A percentile compares a stretch with the other conserved stretches of the same genome.
phyloP scores from a whole-genome alignment of 2,329 filamentous ascomycete species.

The Microthyrium microscopicum region DNA sequence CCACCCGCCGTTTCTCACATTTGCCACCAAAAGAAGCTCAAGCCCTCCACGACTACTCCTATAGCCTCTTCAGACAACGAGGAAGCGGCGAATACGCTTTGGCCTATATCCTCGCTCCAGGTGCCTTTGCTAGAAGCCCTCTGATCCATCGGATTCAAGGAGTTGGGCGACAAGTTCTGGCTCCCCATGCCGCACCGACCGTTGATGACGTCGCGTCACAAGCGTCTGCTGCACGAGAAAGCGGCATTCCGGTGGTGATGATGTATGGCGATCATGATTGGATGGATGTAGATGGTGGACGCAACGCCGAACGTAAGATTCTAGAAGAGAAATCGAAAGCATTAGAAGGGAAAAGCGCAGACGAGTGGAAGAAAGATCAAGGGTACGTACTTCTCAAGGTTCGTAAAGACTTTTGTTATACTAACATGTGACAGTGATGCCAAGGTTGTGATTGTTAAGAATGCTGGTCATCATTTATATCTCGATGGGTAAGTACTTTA shows the following conservation, averaged over 20 bases:
- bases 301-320: conserved; percentile 63
- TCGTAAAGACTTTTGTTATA: no score
- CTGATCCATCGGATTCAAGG: conserved; percentile 74
- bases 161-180: conserved; percentile 56
- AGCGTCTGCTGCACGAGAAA: conserved; percentile 27
- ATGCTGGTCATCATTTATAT: conserved; percentile 57
- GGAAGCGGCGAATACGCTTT: conserved; percentile 90
- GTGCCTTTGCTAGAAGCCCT: conserved; percentile 77
- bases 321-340: conserved; percentile 46
- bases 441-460: conserved; percentile 63
- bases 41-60: conserved; percentile 82
- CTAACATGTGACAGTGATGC: no score
- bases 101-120: conserved; percentile 81
- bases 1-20: conserved; percentile 78
- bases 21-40: conserved; percentile 65
- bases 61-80: conserved; percentile 80
- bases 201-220: conserved; percentile 10
- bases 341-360: conserved; percentile 37
- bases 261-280: conserved; percentile 98
- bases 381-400: no score
- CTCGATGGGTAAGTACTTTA: conserved; percentile 51
- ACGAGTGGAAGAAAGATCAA: conserved; percentile 56
- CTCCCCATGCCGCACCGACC: conserved; percentile 12
- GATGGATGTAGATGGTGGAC: conserved; percentile 89
- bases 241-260: conserved; percentile 67